These are phyloP conservation scores for Penicillium vulpinum DNA, from an alignment of 2,329 filamentous ascomycete species.

Conservation along the genomic window DNA sequence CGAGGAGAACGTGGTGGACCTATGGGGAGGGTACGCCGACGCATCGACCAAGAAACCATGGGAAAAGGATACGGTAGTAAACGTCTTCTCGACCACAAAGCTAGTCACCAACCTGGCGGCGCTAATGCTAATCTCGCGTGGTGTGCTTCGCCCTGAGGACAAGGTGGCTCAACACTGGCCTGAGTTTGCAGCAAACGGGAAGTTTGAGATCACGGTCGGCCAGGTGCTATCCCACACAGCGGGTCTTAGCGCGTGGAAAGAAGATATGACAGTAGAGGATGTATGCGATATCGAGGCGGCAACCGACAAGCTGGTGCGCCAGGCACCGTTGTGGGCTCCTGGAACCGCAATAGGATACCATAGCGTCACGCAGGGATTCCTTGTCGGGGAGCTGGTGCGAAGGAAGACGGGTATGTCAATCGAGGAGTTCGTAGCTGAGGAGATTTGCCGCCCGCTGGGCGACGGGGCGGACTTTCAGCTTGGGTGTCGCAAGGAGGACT, in stretches of 20 bases:
- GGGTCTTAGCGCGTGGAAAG: neutral
- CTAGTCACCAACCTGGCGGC: neutral
- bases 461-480: neutral
- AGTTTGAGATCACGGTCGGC: neutral
- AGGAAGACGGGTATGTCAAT: neutral
- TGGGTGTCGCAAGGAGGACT: neutral
- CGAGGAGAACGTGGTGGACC: neutral
- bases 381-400: neutral
- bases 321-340: neutral
- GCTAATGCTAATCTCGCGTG: neutral
- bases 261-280: neutral
- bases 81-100: neutral
- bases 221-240: neutral
- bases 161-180: neutral
- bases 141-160: neutral
- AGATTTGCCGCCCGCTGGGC: neutral
- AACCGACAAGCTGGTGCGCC: neutral
- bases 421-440: neutral
- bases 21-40: neutral
- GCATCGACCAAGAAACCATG: neutral
- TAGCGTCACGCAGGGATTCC: neutral
- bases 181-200: neutral
- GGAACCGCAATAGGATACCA: neutral
- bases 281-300: neutral
- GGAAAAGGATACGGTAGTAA: neutral